Base-by-base conservation (phyloP, 257 asterid species). In the Rubia yunnanensis region DNA sequence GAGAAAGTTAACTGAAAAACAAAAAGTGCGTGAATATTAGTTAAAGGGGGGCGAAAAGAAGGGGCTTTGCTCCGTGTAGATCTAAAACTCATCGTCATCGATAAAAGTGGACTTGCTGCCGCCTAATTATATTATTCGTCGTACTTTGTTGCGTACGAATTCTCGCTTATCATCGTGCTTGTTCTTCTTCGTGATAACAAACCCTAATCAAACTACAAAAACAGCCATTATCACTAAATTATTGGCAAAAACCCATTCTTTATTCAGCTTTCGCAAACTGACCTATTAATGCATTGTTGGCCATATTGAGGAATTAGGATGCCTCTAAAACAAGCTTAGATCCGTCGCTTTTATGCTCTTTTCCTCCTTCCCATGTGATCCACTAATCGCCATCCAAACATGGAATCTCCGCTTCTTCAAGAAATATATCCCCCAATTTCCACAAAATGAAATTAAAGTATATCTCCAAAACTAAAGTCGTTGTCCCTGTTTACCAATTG, bases 351-450 rank as follows among this genome's bases (percentile, higher is more conserved):
- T 70, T 53, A 20, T 66, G 66, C 30, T 60, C 39, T 54, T 48
- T 36, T 60, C 39, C 48, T 48, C 28, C 44, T 35, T 69, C 24
- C 48, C 66, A 54, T 66, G 69, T 50, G 66, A 66, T 60, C 35
- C 66, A n/a, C 24, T 20, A 50, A 22, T 52, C 60, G 22, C 26
- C 28, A 23, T 55, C 26, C 18, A 50, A 1, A 60, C n/a, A 60
- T 65, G 67, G 69, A 74, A 74, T 64, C 70, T 63, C 50, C 36
- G 31, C 38, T 35, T 50, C 28, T 22, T 20, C 13, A 50, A 50
- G 11, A 50, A 15, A 44, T 44, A 44, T 15, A 32, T 32, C 36
- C n/a, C n/a, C n/a, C n/a, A 35, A 35, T 35, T 35, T 35, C 4
- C 4, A 35, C 4, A 35, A 35, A 35, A 35, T 35, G 9, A 35